phyloP scores from a whole-genome alignment of 1,284 basidiomycete species.

The Phlebopus sp. region DNA sequence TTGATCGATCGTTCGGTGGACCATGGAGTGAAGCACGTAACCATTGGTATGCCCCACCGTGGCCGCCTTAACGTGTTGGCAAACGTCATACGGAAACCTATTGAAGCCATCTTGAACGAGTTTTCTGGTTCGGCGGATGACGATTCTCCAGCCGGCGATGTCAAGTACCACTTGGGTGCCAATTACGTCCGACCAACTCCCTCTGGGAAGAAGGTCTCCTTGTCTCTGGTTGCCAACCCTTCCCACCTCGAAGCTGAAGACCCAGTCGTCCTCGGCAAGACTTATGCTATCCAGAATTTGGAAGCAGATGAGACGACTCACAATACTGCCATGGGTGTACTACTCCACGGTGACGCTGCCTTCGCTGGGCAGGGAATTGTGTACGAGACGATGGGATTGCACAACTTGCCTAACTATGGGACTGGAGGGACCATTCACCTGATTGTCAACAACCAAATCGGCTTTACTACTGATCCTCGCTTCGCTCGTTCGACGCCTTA shows the following conservation, averaged over 20 bases:
- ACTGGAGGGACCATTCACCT: conserved; percentile 98
- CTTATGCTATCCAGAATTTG: conserved; percentile 94
- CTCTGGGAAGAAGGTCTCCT: conserved; percentile 94
- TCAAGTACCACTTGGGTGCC: conserved; percentile 99
- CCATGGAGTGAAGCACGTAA: conserved; percentile 92
- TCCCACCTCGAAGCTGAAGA: conserved; percentile 98
- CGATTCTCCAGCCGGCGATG: conserved; percentile 89
- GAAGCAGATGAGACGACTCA: conserved; percentile 82
- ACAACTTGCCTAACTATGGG: conserved; percentile 92
- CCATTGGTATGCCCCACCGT: conserved; percentile 99
- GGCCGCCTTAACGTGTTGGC: conserved; percentile 97
- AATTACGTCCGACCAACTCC: conserved; percentile 99
- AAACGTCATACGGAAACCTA: conserved; percentile 98
- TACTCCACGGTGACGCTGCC: conserved; percentile 97
- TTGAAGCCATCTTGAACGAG: conserved; percentile 98
- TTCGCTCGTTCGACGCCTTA: conserved; percentile 98
- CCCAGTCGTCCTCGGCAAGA: conserved; percentile 97
- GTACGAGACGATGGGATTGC: conserved; percentile 99
- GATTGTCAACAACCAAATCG: conserved; percentile 99
- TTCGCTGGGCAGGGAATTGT: conserved; percentile 99
- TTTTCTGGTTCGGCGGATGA: conserved; percentile 78
- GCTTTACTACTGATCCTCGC: conserved; percentile 98
- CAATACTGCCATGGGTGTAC: conserved; percentile 86
- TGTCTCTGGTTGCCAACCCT: conserved; percentile 98
- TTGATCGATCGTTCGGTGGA: conserved; percentile 98